Evolutionary conservation across 192 early-diverging fungal species (phyloP), one percentile per base, ranked within the genome.

Genomic region (Coemansia sp.): DNA sequence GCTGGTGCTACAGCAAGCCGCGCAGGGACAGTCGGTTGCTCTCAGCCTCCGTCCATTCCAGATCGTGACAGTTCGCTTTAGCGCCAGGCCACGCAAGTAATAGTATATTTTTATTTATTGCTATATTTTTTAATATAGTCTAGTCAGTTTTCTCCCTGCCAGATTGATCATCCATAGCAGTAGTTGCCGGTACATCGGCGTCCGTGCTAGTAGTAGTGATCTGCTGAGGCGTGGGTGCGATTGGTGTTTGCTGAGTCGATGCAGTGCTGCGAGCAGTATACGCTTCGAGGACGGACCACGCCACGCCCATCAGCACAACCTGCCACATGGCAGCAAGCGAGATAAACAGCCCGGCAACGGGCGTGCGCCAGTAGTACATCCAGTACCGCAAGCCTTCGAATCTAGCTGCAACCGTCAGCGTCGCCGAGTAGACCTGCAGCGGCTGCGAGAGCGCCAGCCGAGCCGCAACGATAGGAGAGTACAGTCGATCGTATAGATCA

Each of bases 351-450:
- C 79, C 46, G 1, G 81, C 88, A 1, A 88, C 90, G 10, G 88
- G 86, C 35, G 83, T 13, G 54, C 85, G 72, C 88, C 89, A 92
- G 70, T 92, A 86, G 77, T 88, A 88, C 91, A 92, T 90, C 75
- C 87, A 90, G 77, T 88, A 90, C n/a, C 88, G 76, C 2, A 90
- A 76, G 6, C 89, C 89, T 35, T 87, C 84, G 72, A 90, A 92
- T 72, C 88, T 83, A 2, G 87, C 87, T 3, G 84, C 75, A 39
- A 89, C 73, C 19, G 69, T 67, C 10, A 89, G 56, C 5, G 65
- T 33, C 10, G 82, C 81, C 3, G 44, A 51, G 63, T 91, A 90
- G 5, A 87, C 76, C 65, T 91, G 88, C 17, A 91, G 33, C 24
- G 80, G 70, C 40, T 82, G 75, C 45, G 84, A 85, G 44, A 92